Percentiles rank a stretch among this genome's conserved stretches.
Evolutionary conservation across 768 basidiomycete genomes (phyloP).

Genomic region (Antrodiella citrinella): DNA sequence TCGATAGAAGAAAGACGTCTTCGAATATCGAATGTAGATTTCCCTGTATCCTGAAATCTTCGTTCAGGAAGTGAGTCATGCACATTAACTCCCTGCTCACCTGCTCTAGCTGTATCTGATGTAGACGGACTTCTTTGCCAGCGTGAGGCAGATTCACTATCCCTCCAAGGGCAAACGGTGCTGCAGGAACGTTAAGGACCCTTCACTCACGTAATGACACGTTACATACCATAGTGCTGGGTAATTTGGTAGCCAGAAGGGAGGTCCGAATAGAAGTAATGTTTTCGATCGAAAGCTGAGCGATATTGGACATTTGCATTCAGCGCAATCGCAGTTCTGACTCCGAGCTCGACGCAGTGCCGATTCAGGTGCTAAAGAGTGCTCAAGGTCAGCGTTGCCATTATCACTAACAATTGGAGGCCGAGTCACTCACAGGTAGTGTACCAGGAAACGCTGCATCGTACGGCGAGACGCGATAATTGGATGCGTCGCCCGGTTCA

Average conservation of each 20-base stretch:
- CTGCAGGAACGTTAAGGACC: constrained; percentile 31
- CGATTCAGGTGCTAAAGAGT: constrained; percentile 46
- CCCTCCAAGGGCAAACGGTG: constrained; percentile 72
- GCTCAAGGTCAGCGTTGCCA: not conserved
- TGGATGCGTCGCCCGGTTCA: constrained; percentile 47
- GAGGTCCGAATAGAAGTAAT: constrained; percentile 95
- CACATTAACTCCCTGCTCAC: too few relatives aligned
- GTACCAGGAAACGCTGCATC: constrained; percentile 94
- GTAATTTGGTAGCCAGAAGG: constrained; percentile 97
- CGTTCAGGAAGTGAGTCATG: not conserved
- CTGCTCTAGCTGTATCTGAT: not conserved
- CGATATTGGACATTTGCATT: constrained; percentile 50
- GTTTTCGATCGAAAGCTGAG: constrained; percentile 92
- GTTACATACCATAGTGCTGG: constrained; percentile 74
- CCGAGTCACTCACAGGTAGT: constrained; percentile 57
- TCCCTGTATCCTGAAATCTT: constrained; percentile 73
- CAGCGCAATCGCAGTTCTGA: constrained; percentile 77
- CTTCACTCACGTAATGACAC: constrained; percentile 6
- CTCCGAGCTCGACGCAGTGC: constrained; percentile 68
- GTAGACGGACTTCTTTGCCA: constrained; percentile 23
- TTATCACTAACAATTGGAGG: constrained; percentile 1
- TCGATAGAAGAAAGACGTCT: constrained; percentile 60
- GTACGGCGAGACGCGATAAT: constrained; percentile 64
- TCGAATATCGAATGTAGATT: constrained; percentile 56
- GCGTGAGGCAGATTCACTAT: constrained; percentile 36